These are phyloP conservation scores for Lactarius tabidus DNA, from an alignment of 768 basidiomycete genomes.

Conservation along the genomic window DNA sequence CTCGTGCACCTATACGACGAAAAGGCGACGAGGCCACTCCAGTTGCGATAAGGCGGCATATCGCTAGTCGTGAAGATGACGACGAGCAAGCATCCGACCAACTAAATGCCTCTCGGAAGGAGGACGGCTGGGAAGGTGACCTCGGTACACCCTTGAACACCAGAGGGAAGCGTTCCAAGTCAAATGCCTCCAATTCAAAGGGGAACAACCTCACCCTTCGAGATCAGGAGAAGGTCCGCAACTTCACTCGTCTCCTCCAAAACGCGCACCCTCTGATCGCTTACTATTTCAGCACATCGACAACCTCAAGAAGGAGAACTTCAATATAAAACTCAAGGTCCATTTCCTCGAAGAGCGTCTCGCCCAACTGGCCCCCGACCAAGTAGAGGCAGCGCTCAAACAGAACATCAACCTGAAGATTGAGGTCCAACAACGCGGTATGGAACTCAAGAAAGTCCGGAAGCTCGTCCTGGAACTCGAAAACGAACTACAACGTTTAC, in stretches of 20 bases:
- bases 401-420: slow-evolving; percentile 93
- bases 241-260: not conserved
- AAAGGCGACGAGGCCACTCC: slow-evolving; percentile 23
- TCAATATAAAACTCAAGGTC: slow-evolving; percentile 91
- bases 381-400: slow-evolving; percentile 86
- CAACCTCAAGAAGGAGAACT: slow-evolving; percentile 94
- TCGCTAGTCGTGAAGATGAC: slow-evolving; percentile 21
- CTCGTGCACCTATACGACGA: slow-evolving; percentile 17
- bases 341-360: slow-evolving; percentile 94
- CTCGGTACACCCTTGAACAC: slow-evolving; percentile 48
- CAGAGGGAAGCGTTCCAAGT: slow-evolving; percentile 43
- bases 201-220: slow-evolving; percentile 69
- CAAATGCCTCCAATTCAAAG: slow-evolving; percentile 36
- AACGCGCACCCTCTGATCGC: not conserved
- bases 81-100: slow-evolving; percentile 19
- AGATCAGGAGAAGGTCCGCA: slow-evolving; percentile 90
- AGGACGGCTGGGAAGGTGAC: slow-evolving; percentile 43
- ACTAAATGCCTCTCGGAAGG: slow-evolving; percentile 21
- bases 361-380: slow-evolving; percentile 83
- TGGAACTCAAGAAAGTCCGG: slow-evolving; percentile 89
- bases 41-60: slow-evolving; percentile 14
- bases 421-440: slow-evolving; percentile 82
- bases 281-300: slow-evolving; percentile 72
- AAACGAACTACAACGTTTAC: slow-evolving; percentile 68
- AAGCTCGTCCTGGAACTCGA: slow-evolving; percentile 84